Evolutionary conservation across 495 filamentous ascomycete species (phyloP).

Genomic region (Aspergillus steynii): DNA sequence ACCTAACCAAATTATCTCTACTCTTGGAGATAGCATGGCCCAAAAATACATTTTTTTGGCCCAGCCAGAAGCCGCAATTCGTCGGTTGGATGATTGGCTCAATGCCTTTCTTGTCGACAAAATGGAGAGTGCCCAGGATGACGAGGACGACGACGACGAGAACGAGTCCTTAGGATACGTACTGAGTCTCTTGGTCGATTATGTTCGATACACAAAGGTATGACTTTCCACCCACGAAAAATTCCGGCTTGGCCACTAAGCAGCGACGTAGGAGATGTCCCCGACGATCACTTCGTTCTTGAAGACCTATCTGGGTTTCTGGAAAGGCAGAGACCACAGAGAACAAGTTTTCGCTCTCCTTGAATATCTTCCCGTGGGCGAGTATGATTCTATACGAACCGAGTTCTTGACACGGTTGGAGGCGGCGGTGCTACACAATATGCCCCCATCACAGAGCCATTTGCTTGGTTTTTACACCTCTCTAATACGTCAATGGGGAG

Average conservation of each 20-base stretch:
- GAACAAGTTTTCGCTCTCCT: slow-evolving; percentile 66
- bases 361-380: slow-evolving; percentile 58
- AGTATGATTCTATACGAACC: slow-evolving; percentile 53
- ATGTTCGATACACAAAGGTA: slow-evolving; percentile 66
- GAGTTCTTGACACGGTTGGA: slow-evolving; percentile 60
- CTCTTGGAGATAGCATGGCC: slow-evolving; percentile 71
- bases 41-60: slow-evolving; percentile 72
- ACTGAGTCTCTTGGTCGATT: slow-evolving; percentile 57
- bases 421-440: slow-evolving; percentile 52
- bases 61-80: slow-evolving; percentile 55
- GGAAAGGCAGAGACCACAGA: slow-evolving; percentile 65
- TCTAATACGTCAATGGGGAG: slow-evolving; percentile 70
- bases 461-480: slow-evolving; percentile 70
- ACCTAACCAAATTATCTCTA: slow-evolving; percentile 78
- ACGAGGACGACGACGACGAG: slow-evolving; percentile 46
- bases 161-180: slow-evolving; percentile 49
- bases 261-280: slow-evolving; percentile 56
- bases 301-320: slow-evolving; percentile 57
- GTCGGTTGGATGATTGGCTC: slow-evolving; percentile 68
- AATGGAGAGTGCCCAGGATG: slow-evolving; percentile 52
- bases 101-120: slow-evolving; percentile 59
- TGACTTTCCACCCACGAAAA: not conserved
- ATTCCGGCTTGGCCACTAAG: slow-evolving; percentile 16
- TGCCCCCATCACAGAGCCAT: slow-evolving; percentile 46
- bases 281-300: slow-evolving; percentile 64